Base-by-base conservation (phyloP, 768 basidiomycete species). In the Agaricus blazei region DNA sequence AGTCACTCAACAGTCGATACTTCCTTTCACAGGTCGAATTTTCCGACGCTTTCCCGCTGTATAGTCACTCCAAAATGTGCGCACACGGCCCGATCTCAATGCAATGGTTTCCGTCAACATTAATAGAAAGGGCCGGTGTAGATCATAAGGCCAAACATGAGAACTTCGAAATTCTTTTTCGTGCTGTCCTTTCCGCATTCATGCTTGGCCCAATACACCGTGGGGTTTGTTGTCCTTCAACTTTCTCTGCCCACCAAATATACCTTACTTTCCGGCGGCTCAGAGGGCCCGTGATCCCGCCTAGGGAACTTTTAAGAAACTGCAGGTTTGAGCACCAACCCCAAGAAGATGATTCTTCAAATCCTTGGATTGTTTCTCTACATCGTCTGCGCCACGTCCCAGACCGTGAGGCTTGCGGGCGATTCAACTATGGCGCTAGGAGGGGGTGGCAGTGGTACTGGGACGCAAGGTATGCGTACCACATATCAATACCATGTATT, bases 341-440 rank as follows among this genome's bases (percentile, higher is more conserved):
- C 41, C 15, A 48, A 14, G 27, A 55, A 48, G 54, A 42, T 48
- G 11, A 12, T 6, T 19, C 28, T 48, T 23, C 46, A 43, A 19
- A 2, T 49, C 15, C 27, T 55, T 38, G 46, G 47, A 15, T n/a
- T 43, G 42, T 42, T 28, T 23, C 28, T 48, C 19, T 29, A 42
- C 40, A 2, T 42, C 24, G 38, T 43, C 14, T 5, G 4, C 12
- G 47, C 24, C 26, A 5, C 40, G 5, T 48, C 63, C 4, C 72
- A 74, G 57, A 76, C 71, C 12, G 67, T 77, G 9, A 75, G 74
- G 55, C 61, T 76, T 37, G 75, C 73, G 0, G 75, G 76, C 6
- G 75, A 78, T 59, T 73, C 72, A 4, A 78, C 75, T 4, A 74
- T 75, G 76, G 76, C 76, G 0, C 59, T 58, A 47, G 68, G 54